Percentiles rank a stretch among this genome's conserved stretches.
Evolutionary conservation across 2,329 filamentous ascomycete genomes (phyloP).

Genomic region (Dothistroma septosporum): DNA sequence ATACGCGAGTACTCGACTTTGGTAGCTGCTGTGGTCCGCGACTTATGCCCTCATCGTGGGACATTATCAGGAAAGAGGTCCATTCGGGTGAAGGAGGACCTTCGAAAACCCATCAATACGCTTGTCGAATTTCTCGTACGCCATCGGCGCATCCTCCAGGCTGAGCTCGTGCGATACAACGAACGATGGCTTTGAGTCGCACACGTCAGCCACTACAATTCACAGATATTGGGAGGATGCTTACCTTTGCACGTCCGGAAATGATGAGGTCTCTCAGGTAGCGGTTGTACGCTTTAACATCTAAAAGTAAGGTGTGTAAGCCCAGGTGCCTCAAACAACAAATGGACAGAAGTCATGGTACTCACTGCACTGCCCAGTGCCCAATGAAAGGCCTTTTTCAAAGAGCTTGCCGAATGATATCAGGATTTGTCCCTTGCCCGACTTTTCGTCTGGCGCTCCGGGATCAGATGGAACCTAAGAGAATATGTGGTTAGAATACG

Average conservation of each 20-base stretch:
- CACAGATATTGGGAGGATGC: no score
- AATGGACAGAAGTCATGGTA: no score
- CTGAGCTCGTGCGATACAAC: conserved; percentile 62
- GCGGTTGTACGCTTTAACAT: conserved; percentile 62
- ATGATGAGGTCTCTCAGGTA: conserved; percentile 64
- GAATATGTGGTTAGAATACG: conserved; percentile 23
- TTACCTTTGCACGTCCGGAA: conserved; percentile 54
- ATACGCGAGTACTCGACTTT: not conserved
- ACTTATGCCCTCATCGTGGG: no score
- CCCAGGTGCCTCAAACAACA: no score
- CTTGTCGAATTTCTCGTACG: conserved; percentile 61
- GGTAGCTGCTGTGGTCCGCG: not conserved
- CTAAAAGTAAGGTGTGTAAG: not conserved
- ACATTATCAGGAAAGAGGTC: conserved; percentile 33
- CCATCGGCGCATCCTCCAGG: conserved; percentile 55
- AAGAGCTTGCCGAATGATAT: conserved; percentile 65
- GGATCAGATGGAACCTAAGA: conserved; percentile 50
- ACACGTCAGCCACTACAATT: no score
- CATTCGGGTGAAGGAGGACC: conserved; percentile 64
- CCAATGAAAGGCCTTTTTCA: conserved; percentile 59
- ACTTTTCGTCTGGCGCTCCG: conserved; percentile 58
- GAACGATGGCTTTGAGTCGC: conserved; percentile 49
- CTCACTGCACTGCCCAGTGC: conserved; percentile 60
- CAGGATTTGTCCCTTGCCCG: conserved; percentile 60
- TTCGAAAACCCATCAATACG: conserved; percentile 64